Evolutionary conservation across 805 yeast genomes (phyloP).

Genomic region (Metschnikowia aberdeeniae): DNA sequence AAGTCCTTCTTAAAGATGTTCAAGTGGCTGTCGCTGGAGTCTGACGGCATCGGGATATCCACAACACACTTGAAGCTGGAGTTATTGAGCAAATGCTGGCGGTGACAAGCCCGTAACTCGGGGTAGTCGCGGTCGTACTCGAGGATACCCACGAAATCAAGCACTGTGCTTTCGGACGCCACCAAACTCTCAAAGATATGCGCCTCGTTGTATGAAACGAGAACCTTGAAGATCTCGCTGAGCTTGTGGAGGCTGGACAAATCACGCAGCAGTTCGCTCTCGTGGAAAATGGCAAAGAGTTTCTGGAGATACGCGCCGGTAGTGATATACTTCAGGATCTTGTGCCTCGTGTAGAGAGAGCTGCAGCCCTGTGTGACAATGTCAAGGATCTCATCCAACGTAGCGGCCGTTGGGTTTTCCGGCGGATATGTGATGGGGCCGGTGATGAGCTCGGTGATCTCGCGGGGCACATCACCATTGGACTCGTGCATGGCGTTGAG

Average conservation of each 20-base stretch:
- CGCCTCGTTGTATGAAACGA: slow-evolving; percentile 66
- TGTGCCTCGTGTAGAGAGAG: slow-evolving; percentile 59
- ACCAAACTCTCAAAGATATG: slow-evolving; percentile 32
- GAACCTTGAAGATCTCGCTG: slow-evolving; percentile 68
- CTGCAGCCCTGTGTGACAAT: slow-evolving; percentile 56
- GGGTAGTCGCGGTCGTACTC: slow-evolving; percentile 91
- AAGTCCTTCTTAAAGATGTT: slow-evolving; percentile 67
- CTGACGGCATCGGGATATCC: slow-evolving; percentile 46
- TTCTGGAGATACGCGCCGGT: slow-evolving; percentile 49
- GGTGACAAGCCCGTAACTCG: slow-evolving; percentile 69
- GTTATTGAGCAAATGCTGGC: slow-evolving; percentile 57
- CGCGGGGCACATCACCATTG: slow-evolving; percentile 26
- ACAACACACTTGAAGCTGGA: slow-evolving; percentile 64
- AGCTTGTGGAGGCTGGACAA: slow-evolving; percentile 58
- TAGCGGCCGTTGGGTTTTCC: slow-evolving; percentile 44
- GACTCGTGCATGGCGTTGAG: slow-evolving; percentile 44
- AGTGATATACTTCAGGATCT: slow-evolving; percentile 53
- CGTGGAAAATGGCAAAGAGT: slow-evolving; percentile 49
- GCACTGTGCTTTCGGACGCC: slow-evolving; percentile 27
- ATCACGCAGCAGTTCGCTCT: slow-evolving; percentile 51
- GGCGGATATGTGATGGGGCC: slow-evolving; percentile 74
- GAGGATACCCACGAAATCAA: slow-evolving; percentile 69
- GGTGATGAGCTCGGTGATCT: slow-evolving; percentile 70
- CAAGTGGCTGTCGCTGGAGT: slow-evolving; percentile 37
- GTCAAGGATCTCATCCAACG: slow-evolving; percentile 52